phyloP scores from a whole-genome alignment of 2,329 filamentous ascomycete species.

The Domatiomyces catenatus region DNA sequence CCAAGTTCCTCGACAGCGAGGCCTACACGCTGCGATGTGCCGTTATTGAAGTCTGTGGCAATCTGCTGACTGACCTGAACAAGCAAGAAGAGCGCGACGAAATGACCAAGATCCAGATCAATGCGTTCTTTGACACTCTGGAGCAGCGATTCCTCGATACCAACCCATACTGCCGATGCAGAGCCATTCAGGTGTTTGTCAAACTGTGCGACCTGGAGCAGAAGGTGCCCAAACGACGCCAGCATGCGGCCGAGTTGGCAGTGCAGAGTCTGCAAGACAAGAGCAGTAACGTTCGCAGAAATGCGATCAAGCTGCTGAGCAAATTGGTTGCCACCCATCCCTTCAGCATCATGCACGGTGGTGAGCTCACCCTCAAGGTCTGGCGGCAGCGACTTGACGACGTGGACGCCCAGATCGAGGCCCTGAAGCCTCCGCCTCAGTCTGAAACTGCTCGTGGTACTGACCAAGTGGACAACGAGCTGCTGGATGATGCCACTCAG shows the following conservation, averaged over 20 bases:
- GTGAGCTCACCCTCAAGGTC: constrained; percentile 66
- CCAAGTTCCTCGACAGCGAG: constrained; percentile 91
- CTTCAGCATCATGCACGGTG: constrained; percentile 81
- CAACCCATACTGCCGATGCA: constrained; percentile 88
- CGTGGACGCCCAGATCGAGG: constrained; percentile 67
- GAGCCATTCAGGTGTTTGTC: constrained; percentile 83
- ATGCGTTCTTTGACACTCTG: constrained; percentile 90
- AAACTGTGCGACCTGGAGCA: constrained; percentile 87
- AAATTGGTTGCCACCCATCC: constrained; percentile 87
- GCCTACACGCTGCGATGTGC: constrained; percentile 89
- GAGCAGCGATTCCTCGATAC: constrained; percentile 93
- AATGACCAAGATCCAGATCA: constrained; percentile 86
- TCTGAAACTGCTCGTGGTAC: constrained; percentile 45
- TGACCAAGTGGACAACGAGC: constrained; percentile 58
- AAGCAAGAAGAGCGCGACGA: constrained; percentile 83
- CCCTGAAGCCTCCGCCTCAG: constrained; percentile 61
- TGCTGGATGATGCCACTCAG: constrained; percentile 79
- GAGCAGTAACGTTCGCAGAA: constrained; percentile 90
- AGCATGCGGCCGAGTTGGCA: constrained; percentile 74
- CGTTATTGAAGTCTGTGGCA: constrained; percentile 91
- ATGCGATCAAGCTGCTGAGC: constrained; percentile 82
- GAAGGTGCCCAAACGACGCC: constrained; percentile 84
- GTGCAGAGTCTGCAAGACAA: constrained; percentile 87
- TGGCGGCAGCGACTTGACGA: constrained; percentile 72
- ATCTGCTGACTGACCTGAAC: constrained; percentile 79